Evolutionary conservation across 2,329 filamentous ascomycete species (phyloP), one percentile per base, ranked within the genome.

Genomic region (Claviceps citrina): DNA sequence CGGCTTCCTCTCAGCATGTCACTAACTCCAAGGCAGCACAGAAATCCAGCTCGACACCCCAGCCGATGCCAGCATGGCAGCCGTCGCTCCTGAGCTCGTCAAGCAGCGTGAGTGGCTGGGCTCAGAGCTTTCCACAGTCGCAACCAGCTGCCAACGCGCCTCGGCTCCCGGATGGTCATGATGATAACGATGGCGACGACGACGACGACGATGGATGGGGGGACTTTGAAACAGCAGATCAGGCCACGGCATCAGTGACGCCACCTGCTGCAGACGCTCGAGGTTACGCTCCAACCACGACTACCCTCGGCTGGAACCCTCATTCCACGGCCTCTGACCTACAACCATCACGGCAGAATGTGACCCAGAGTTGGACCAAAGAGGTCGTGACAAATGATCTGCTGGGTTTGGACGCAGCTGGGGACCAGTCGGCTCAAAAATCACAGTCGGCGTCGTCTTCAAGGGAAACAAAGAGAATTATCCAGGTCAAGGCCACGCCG

Each of bases 171-270:
- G 71, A 71, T 4, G 70, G 76, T 7, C 74, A 78, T 40, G 75
- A 79, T 49, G 72, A 70, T 3, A 70, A 76, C 6, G 74, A 78
- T 39, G 72, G 24, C 8, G 72, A 34, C 8, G 32, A 34, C 3
- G 32, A 71, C 3, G 70, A 76, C 7, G 75, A 78, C 40, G 75
- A 79, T 50, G 72, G 67, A 22, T 81, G 78, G 70, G 78, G 78
- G 1, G 77, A 81, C 41, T 82, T 82, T 50, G 76, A 81, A 54
- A 66, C 69, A 33, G 73, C 73, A 13, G 58, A 66, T 28, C 54
- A 46, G 25, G 26, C 39, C 2, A 25, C 19, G 31, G 4, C 25
- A 31, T n/a, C 38, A 34, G 8, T 30, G 19, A 6, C 19, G 20
- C 7, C 22, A 31, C 4, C 40, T 20, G 30, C 30, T 25, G 16